Evolutionary conservation across 2,329 filamentous ascomycete species (phyloP).

Genomic region (Leptographium galeiforme): DNA sequence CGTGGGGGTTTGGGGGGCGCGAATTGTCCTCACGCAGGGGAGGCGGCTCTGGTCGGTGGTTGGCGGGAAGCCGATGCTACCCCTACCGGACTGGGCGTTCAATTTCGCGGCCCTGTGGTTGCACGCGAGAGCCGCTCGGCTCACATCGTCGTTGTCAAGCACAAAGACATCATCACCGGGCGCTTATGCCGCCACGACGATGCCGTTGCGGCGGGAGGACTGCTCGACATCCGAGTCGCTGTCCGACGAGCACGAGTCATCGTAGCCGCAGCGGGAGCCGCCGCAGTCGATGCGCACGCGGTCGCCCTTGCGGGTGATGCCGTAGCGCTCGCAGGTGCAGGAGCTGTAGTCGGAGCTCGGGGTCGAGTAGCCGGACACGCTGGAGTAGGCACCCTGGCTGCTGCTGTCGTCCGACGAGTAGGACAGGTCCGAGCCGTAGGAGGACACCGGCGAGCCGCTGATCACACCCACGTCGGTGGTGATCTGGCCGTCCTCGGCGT

Average conservation of each 20-base stretch:
- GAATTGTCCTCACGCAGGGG: too few relatives aligned
- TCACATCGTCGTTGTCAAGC: neutral
- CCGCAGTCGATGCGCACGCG: slow-evolving; percentile 94
- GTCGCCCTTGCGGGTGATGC: slow-evolving; percentile 85
- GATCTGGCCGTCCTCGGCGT: slow-evolving; percentile 17
- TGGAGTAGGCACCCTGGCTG: slow-evolving; percentile 44
- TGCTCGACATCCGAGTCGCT: slow-evolving; percentile 40
- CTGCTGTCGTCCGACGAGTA: slow-evolving; percentile 62
- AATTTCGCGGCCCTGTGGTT: neutral
- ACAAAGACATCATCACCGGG: neutral
- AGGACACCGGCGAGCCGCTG: slow-evolving; percentile 45
- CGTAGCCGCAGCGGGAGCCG: slow-evolving; percentile 74
- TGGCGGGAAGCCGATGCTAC: too few relatives aligned
- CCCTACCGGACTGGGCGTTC: neutral
- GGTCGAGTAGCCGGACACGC: slow-evolving; percentile 65
- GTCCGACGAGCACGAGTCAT: slow-evolving; percentile 55
- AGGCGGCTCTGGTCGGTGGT: too few relatives aligned
- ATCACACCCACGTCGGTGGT: slow-evolving; percentile 38
- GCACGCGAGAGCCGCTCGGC: neutral
- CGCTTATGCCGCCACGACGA: slow-evolving; percentile 35
- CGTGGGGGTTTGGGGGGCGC: neutral
- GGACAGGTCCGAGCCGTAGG: slow-evolving; percentile 50
- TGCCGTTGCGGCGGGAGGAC: slow-evolving; percentile 48
- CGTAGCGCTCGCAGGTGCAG: slow-evolving; percentile 93
- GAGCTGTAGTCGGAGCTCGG: slow-evolving; percentile 61